These are phyloP conservation scores for Rachicladosporium sp. DNA, from an alignment of 2,329 filamentous ascomycete species.

Conservation along the genomic window DNA sequence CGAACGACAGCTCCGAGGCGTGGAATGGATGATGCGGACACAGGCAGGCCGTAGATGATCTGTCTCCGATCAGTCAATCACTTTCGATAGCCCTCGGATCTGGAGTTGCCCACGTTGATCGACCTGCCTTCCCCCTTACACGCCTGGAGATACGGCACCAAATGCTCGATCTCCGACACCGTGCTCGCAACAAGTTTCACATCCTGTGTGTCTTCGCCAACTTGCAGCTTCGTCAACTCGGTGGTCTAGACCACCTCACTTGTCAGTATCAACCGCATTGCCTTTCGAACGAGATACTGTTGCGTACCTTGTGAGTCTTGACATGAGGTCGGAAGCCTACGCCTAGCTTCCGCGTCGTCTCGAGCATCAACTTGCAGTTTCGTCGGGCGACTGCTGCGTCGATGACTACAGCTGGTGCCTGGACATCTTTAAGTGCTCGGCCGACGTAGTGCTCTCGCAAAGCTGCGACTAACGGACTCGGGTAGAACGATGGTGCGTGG, in stretches of 20 bases:
- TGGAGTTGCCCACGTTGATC: slow-evolving; percentile 41
- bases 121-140: slow-evolving; percentile 41
- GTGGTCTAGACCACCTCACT: slow-evolving; percentile 38
- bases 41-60: slow-evolving; percentile 61
- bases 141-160: slow-evolving; percentile 48
- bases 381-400: slow-evolving; percentile 52
- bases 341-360: slow-evolving; percentile 45
- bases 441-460: slow-evolving; percentile 41
- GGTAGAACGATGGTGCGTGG: slow-evolving; percentile 19
- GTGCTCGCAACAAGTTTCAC: slow-evolving; percentile 61
- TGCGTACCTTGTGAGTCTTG: slow-evolving; percentile 65
- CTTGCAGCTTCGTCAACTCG: slow-evolving; percentile 55
- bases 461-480: slow-evolving; percentile 19
- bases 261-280: neutral
- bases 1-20: slow-evolving; percentile 47
- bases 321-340: slow-evolving; percentile 65
- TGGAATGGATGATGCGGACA: slow-evolving; percentile 47
- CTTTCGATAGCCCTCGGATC: neutral
- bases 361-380: slow-evolving; percentile 62
- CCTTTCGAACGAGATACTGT: neutral
- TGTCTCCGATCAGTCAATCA: slow-evolving; percentile 15
- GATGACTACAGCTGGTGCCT: slow-evolving; percentile 55
- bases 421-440: slow-evolving; percentile 46
- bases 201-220: slow-evolving; percentile 43
- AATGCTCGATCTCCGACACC: slow-evolving; percentile 57